Evolutionary conservation across 2,329 filamentous ascomycete species (phyloP).

Genomic region (Penicillium griseofulvum): DNA sequence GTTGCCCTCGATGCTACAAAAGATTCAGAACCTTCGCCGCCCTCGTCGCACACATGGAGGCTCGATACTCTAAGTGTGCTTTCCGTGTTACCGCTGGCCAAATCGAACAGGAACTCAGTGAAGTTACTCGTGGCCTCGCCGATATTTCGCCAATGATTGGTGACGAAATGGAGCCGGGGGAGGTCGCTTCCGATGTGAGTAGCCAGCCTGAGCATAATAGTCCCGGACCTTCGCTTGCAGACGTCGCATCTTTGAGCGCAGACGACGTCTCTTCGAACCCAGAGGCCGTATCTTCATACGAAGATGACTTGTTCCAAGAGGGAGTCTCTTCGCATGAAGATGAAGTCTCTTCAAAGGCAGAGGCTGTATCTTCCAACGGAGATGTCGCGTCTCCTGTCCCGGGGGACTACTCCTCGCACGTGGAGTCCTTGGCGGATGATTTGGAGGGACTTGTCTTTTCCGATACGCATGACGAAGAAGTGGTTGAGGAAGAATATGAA

Average conservation of each 20-base stretch:
- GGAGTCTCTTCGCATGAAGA: background rate
- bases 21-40: constrained; percentile 39
- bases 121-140: constrained; percentile 38
- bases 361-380: background rate
- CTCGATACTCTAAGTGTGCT: constrained; percentile 34
- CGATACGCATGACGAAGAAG: background rate
- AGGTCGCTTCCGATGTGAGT: constrained; percentile 16
- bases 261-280: background rate
- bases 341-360: background rate
- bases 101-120: constrained; percentile 38
- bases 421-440: background rate
- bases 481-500: background rate
- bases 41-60: constrained; percentile 44
- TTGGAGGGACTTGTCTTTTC: background rate
- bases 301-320: background rate
- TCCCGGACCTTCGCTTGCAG: background rate
- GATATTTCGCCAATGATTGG: background rate
- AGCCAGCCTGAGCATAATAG: constrained; percentile 5
- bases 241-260: background rate
- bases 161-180: constrained; percentile 14
- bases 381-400: background rate
- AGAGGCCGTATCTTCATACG: background rate
- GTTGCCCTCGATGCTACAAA: constrained; percentile 42
- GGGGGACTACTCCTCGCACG: too few species aligned
- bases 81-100: constrained; percentile 26